A percentile compares a stretch with the other conserved stretches of the same genome.
These are phyloP conservation scores for Thalassiosira profunda DNA, from an alignment of 108 stramenopile species.

Conservation along the genomic window DNA sequence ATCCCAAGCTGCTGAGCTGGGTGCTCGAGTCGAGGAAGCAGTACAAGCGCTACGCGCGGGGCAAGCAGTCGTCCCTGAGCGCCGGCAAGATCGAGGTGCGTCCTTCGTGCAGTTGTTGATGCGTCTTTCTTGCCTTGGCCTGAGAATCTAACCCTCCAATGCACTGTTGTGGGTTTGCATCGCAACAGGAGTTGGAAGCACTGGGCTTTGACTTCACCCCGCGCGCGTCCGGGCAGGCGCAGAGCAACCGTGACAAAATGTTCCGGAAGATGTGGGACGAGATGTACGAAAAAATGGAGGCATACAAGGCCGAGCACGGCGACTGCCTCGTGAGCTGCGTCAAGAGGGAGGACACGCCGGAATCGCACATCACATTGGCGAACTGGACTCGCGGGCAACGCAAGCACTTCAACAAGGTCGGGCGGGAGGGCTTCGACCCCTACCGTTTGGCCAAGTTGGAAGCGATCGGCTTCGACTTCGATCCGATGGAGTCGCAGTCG, in stretches of 20 bases:
- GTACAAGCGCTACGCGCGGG: constrained; percentile 5
- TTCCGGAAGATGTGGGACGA: constrained; percentile 17
- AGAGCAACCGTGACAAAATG: neutral
- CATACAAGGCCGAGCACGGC: constrained; percentile 7
- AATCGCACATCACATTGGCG: neutral
- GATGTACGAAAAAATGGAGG: constrained; percentile 8
- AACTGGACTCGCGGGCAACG: constrained; percentile 38
- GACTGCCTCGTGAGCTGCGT: constrained; percentile 10
- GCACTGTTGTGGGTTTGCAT: no score
- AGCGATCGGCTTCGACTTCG: constrained; percentile 28
- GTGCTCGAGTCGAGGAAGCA: constrained; percentile 23
- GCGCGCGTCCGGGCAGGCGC: constrained; percentile 1
- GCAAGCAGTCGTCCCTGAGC: constrained; percentile 10
- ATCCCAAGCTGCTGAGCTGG: neutral
- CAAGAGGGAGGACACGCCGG: neutral
- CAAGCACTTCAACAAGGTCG: constrained; percentile 20
- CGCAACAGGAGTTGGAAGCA: constrained; percentile 8
- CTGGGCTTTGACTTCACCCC: constrained; percentile 29
- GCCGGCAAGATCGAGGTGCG: constrained; percentile 6
- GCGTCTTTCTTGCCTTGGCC: no score
- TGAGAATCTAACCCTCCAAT: no score
- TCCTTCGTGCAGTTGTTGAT: no score
- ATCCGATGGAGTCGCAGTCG: constrained; percentile 8
- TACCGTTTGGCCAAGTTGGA: constrained; percentile 12
- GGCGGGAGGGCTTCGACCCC: constrained; percentile 16